Evolutionary conservation across 73 alveolate genomes (phyloP), one percentile per base, ranked within the genome.

Genomic region (Blepharisma stoltei): DNA sequence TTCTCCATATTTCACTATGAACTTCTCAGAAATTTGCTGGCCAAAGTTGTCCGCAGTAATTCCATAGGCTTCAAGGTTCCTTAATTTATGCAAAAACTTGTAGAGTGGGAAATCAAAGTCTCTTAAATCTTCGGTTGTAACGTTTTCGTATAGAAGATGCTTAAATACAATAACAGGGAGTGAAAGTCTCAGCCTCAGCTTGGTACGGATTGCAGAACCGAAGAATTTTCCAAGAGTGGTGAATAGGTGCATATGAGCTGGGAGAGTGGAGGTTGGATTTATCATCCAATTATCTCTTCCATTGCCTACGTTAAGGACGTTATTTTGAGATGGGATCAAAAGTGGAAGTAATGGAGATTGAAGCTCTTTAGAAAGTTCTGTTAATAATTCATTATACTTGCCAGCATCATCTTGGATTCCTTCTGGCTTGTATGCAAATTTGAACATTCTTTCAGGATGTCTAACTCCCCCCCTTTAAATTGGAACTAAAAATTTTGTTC

Each of bases 81-180:
- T 88, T 46, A 93, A 76, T 68, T 77, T 75, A 50, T 88, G 93
- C 67, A 93, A 77, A 43, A 86, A 75, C 82, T 88, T 81, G 7
- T 80, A 89, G 67, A 94, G 78, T 70, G 78, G 69, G 43, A 78
- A 71, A 65, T 94, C 98, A 49, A 91, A 80, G 52, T 70, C 87
- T 60, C 71, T 83, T 44, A 94, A 80, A 71, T 91, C 97, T 67
- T 83, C 78, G 41, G 83, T 70, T 48, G 78, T 84, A 60, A 84
- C 70, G 32, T 83, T 84, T 54, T 91, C 96, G 6, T 70, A 88
- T 44, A 86, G 70, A 41, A 94, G 87, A 50, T 86, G 75, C 88
- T 94, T 94, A 97, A 97, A 94, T 81, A 94, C 88, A 21, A 91
- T 66, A 0, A 97, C 78, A 71, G 96, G 89, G 37, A 94, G 86